Evolutionary conservation across 352 stramenopile genomes (phyloP), one percentile per base, ranked within the genome.

Genomic region (Paralagenidium karlingii): DNA sequence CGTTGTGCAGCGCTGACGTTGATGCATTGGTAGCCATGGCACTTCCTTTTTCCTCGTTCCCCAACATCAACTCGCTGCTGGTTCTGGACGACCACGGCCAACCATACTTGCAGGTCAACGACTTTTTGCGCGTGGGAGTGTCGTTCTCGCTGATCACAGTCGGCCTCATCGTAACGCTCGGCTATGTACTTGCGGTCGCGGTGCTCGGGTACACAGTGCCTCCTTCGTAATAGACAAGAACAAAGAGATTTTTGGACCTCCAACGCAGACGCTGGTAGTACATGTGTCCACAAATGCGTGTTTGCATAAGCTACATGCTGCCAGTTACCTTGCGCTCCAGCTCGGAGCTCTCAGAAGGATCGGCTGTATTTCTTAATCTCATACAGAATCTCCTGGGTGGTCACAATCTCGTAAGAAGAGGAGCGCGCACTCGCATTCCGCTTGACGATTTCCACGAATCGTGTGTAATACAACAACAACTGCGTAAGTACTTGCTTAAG

Each of bases 401-500:
- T 90, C 15, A 98, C 89, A 43, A 98, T 86, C 51, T 97, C 89
- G 49, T 97, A 97, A 7, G 81, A 49, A 8, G 82, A 73, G 28
- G 74, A 63, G 31, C 73, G 28, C 34, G 66, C 55, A 25, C 74
- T 58, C 61, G 75, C 97, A 38, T 82, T 83, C 47, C 95, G 96
- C 47, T 95, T 95, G 47, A 98, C 77, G 16, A 98, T 80, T 60
- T 98, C 93, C 47, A 98, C 86, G 60, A 99, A 98, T 4, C 95
- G 74, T 40, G 94, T 98, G 67, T 99, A 99, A 69, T 98, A 99
- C 1, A 99, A 67, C 19, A 99, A 68, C 13, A 99, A 54, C 53
- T 99, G 95, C 33, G 94, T 98, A 34, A 99, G 63, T 21, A 98
- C 92, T 67, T 98, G 94, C 63, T 99, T 98, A 24, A 99, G 73